Evolutionary conservation across 805 yeast species (phyloP), one percentile per base, ranked within the genome.

Genomic region (Debaryomyces hansenii): DNA sequence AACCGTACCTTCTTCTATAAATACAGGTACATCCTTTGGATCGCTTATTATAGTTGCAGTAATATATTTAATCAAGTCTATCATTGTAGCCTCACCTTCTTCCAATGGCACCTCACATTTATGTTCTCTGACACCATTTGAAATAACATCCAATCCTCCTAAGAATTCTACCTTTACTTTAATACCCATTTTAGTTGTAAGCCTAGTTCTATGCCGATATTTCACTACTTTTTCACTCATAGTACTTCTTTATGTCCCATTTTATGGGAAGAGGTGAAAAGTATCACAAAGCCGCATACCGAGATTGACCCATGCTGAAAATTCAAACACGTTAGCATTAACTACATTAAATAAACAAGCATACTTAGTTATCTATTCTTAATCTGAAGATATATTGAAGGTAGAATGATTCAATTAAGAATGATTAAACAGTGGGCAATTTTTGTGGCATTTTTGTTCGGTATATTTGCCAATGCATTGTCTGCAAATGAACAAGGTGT

Each of bases 111-210:
- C 52, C 2, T 60, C 59, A 15, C 87, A 65, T 45, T 78, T 75
- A 46, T 82, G 77, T 42, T 77, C 72, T 49, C 85, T 75, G 37
- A 79, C 71, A 32, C 81, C 79, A 33, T 75, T 77, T 49, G 92
- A 89, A 1, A 88, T 80, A 37, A 82, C 84, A 59, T 92, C 97
- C 20, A 91, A 72, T 0, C 98, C 98, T 5, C 97, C 97, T 14
- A 73, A 62, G 45, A 73, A 72, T 52, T 73, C 77, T 2, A 73
- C 72, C 49, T 69, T 72, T 10, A 71, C 69, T 48, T 66, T 68
- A 36, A 72, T 58, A 35, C 52, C 46, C 64, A 59, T 62, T 16
- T 15, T 41, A 32, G 35, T 32, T 5, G 8, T 11, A 14, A 6
- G 35, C 4, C 27, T 7, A 9, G 27, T 24, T 24, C 27, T 7